A percentile compares a stretch with the other conserved stretches of the same genome.
phyloP scores from a whole-genome alignment of 139 green algal species.

The Monoraphidium neglectum region DNA sequence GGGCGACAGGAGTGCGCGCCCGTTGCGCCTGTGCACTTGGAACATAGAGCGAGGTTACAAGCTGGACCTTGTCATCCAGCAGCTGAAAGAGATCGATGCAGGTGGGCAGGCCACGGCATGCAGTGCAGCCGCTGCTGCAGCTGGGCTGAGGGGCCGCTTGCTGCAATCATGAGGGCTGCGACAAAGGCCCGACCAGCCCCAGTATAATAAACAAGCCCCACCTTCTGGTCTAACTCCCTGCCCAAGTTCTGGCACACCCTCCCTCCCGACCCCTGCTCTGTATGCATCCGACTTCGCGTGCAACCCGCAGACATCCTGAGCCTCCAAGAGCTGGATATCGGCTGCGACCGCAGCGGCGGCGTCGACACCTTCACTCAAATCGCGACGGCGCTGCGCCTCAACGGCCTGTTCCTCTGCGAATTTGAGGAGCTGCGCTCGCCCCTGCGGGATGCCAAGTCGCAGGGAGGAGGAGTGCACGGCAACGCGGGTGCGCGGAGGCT shows the following conservation, averaged over 20 bases:
- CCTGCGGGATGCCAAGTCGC: conserved; percentile 37
- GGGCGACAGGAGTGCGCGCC: background rate
- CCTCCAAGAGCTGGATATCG: conserved; percentile 84
- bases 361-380: conserved; percentile 64
- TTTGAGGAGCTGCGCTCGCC: conserved; percentile 82
- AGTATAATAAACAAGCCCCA: too few relatives aligned
- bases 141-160: too few relatives aligned
- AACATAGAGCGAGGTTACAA: conserved; percentile 92
- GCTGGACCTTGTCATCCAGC: conserved; percentile 69
- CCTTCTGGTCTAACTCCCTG: too few relatives aligned
- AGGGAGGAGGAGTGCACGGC: conserved; percentile 88
- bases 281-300: too few relatives aligned
- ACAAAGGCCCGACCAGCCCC: too few relatives aligned
- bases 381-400: conserved; percentile 64
- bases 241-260: too few relatives aligned
- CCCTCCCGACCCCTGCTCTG: too few relatives aligned
- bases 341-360: conserved; percentile 68
- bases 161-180: too few relatives aligned
- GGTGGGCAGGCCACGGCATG: conserved; percentile 53
- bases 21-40: conserved; percentile 59
- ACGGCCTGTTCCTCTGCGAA: conserved; percentile 84
- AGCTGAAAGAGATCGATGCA: conserved; percentile 67
- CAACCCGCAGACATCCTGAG: conserved; percentile 58
- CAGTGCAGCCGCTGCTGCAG: too few relatives aligned
- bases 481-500: conserved; percentile 51